Evolutionary conservation across 306 rosid genomes (phyloP).

Genomic region (Astragalus membranaceus): DNA sequence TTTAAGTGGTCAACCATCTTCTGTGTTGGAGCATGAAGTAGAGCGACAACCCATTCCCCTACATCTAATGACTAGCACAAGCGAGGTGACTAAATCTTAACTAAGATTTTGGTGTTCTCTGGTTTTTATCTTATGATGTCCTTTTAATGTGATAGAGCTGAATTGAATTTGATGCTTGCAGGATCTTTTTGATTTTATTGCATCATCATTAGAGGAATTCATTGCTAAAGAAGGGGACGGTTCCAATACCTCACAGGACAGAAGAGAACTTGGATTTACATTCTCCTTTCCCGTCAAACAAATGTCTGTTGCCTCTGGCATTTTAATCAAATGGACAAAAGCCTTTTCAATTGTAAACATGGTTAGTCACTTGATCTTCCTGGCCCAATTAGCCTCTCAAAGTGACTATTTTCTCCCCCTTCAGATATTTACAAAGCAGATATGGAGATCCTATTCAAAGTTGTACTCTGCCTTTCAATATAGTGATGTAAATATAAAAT

Average conservation of each 20-base stretch:
- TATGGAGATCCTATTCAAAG: neutral
- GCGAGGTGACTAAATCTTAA: constrained; percentile 48
- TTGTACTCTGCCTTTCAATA: neutral
- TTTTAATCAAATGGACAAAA: constrained; percentile 88
- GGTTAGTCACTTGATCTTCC: constrained; percentile 54
- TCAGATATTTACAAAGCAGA: neutral
- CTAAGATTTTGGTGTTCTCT: neutral
- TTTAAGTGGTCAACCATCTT: constrained; percentile 57
- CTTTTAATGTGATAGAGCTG: neutral
- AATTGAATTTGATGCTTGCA: constrained; percentile 32
- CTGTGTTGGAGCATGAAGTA: constrained; percentile 47
- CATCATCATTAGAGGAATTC: constrained; percentile 59
- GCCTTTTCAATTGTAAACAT: constrained; percentile 59
- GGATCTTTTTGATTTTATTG: constrained; percentile 87
- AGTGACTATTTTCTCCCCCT: neutral
- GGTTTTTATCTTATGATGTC: neutral
- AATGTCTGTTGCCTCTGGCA: constrained; percentile 65
- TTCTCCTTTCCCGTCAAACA: constrained; percentile 93
- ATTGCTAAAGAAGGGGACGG: constrained; percentile 52
- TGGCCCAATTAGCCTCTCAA: constrained; percentile 8
- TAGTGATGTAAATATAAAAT: constrained; percentile 2
- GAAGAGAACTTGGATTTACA: constrained; percentile 82
- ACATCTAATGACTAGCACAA: constrained; percentile 62
- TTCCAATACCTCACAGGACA: constrained; percentile 36
- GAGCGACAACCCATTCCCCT: constrained; percentile 64